Base-by-base conservation (phyloP, 2,329 filamentous ascomycete species). In the Verruconis gallopava region DNA sequence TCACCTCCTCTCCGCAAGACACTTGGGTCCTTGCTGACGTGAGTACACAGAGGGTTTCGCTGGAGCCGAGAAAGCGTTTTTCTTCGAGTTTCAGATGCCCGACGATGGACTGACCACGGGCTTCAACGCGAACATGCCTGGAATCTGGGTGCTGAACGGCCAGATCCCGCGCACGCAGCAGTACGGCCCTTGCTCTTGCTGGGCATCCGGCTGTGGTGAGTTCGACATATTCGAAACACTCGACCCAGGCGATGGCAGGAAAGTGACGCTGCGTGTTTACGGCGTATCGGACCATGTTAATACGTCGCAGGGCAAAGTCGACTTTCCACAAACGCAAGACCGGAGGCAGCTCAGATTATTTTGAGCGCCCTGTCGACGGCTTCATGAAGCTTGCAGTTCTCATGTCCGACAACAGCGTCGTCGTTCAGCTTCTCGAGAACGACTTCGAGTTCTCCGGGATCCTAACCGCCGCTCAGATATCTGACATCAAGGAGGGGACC, bases 181-280 rank as follows among this genome's bases (percentile, higher is more conserved):
- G 58, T 86, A 86, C 63, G 56, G 63, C 5, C 58, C 62, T 2
- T 88, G 82, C 67, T 81, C 75, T 45, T 88, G 83, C 68, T 86
- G 81, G 81, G 60, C 59, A 11, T 67, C 55, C 52, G 75, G 74
- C 28, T 86, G 82, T 55, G 81, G 80, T 51, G 83, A 89, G 62
- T 73, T 81, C 47, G 83, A 89, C 53, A 68, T 86, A 42, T 77
- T 80, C 52, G 83, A 88, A 62, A 69, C 83, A 18, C 72, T 88
- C 32, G 67, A 71, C 46, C 57, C 68, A 1, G 81, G 81, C 19
- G 45, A 46, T 20, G 32, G 19, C 21, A 40, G 38, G 38, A 30
- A 13, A 18, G 38, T 5, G 37, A 21, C 13, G 19, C 22, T 6
- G 18, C 19, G 21, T 13, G 14, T 18, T 15, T 14, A 12, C 20